Percentiles rank a stretch among this genome's conserved stretches.
Conservation (phyloP, 345 rosid species). For the Brassica cretica region DNA sequence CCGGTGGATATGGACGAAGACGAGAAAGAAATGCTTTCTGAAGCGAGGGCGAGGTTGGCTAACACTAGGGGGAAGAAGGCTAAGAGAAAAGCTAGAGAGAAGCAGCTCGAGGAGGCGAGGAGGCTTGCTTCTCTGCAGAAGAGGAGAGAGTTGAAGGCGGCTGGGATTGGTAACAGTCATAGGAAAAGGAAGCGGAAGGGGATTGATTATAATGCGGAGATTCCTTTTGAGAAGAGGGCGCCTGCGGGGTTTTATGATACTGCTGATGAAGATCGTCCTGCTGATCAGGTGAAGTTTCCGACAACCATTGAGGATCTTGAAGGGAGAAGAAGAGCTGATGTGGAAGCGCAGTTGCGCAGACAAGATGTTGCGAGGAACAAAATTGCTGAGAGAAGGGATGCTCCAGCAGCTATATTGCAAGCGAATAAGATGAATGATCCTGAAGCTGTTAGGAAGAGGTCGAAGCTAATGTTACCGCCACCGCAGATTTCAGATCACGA, state of each 20-base stretch:
- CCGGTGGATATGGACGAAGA: constrained; percentile 99
- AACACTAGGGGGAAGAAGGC: constrained; percentile 99
- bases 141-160: constrained; percentile 96
- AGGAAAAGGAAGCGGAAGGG: constrained; percentile 92
- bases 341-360: constrained; percentile 83
- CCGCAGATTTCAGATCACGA: constrained; percentile 97
- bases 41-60: constrained; percentile 93
- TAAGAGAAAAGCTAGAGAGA: constrained; percentile 96
- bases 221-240: constrained; percentile 96
- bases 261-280: constrained; percentile 82
- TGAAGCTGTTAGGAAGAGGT: constrained; percentile 88
- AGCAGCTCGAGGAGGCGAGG: constrained; percentile 98
- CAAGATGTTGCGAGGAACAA: constrained; percentile 86
- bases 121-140: constrained; percentile 99
- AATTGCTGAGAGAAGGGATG: constrained; percentile 93
- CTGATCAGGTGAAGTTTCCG: constrained; percentile 78
- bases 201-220: constrained; percentile 93
- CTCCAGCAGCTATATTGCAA: constrained; percentile 90
- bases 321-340: constrained; percentile 87
- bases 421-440: constrained; percentile 98
- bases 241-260: constrained; percentile 93
- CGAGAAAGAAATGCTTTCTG: constrained; percentile 99
- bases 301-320: constrained; percentile 95
- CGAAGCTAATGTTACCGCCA: constrained; percentile 95
- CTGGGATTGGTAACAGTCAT: constrained; percentile 83